Evolutionary conservation across 495 filamentous ascomycete genomes (phyloP).

Genomic region (Xylaria bambusicola): DNA sequence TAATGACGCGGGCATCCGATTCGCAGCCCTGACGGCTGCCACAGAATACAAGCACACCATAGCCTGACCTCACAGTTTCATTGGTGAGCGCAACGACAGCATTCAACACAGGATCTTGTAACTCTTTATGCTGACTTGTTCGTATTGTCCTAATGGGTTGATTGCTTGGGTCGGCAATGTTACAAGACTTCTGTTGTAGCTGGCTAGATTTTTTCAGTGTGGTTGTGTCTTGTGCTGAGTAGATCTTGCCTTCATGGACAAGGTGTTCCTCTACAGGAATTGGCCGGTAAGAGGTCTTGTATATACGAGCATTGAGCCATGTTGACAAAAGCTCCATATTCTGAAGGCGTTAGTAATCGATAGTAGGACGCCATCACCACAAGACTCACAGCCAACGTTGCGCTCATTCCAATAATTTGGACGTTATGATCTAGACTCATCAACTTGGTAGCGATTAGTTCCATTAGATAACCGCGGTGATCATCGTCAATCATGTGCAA

Average conservation of each 20-base stretch:
- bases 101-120: slow-evolving; percentile 66
- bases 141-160: slow-evolving; percentile 54
- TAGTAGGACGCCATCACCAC: not conserved
- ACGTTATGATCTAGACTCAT: slow-evolving; percentile 67
- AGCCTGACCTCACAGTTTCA: slow-evolving; percentile 66
- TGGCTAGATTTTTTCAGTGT: slow-evolving; percentile 64
- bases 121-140: slow-evolving; percentile 58
- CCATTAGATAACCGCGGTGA: slow-evolving; percentile 76
- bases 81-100: slow-evolving; percentile 68
- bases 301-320: slow-evolving; percentile 73
- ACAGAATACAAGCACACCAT: slow-evolving; percentile 77
- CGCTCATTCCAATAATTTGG: slow-evolving; percentile 83
- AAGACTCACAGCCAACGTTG: slow-evolving; percentile 65
- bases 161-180: slow-evolving; percentile 33
- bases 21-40: slow-evolving; percentile 67
- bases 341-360: slow-evolving; percentile 38
- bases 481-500: slow-evolving; percentile 83
- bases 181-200: slow-evolving; percentile 42
- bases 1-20: slow-evolving; percentile 62
- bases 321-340: slow-evolving; percentile 68
- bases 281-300: slow-evolving; percentile 72
- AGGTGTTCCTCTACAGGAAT: slow-evolving; percentile 75
- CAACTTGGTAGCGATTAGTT: slow-evolving; percentile 78
- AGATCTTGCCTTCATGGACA: slow-evolving; percentile 73
- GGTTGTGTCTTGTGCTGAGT: slow-evolving; percentile 62